Conservation (phyloP, 345 rosid species). For the Hevea brasiliensis region DNA sequence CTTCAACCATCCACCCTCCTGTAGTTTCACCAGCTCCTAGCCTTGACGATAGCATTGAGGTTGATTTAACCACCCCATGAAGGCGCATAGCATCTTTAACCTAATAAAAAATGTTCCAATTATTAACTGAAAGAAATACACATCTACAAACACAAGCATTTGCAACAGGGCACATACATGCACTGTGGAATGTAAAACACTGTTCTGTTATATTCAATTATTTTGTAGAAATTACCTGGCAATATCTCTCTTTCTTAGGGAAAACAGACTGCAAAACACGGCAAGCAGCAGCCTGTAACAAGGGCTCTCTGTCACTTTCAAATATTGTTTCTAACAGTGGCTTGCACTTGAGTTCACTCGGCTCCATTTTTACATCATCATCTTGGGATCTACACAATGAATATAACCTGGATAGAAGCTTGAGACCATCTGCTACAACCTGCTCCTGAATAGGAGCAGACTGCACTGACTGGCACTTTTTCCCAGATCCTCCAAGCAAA, state of each 20-base stretch:
- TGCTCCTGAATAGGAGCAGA: conserved; percentile 80
- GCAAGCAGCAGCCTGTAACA: conserved; percentile 90
- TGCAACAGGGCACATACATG: not conserved
- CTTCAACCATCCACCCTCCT: conserved; percentile 83
- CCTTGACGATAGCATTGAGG: conserved; percentile 67
- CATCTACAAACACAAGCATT: not conserved
- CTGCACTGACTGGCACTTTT: conserved; percentile 62
- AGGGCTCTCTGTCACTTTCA: conserved; percentile 87
- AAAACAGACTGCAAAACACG: conserved; percentile 81
- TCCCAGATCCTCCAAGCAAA: conserved; percentile 58
- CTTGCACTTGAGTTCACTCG: conserved; percentile 71
- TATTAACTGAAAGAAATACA: not conserved
- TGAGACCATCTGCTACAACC: conserved; percentile 88
- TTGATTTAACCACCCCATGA: conserved; percentile 89
- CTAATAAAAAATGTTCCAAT: conserved; percentile 32
- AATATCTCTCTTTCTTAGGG: conserved; percentile 77
- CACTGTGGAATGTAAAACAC: not conserved
- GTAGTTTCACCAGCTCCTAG: conserved; percentile 70
- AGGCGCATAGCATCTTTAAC: conserved; percentile 92
- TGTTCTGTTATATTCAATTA: not conserved
- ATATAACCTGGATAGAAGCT: conserved; percentile 73
- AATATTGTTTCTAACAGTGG: conserved; percentile 72
- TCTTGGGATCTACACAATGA: conserved; percentile 51
- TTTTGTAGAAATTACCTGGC: conserved; percentile 52
- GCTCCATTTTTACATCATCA: conserved; percentile 53